Base-by-base conservation (phyloP, 371 early-diverging fungal species). In the Mortierella sp. region DNA sequence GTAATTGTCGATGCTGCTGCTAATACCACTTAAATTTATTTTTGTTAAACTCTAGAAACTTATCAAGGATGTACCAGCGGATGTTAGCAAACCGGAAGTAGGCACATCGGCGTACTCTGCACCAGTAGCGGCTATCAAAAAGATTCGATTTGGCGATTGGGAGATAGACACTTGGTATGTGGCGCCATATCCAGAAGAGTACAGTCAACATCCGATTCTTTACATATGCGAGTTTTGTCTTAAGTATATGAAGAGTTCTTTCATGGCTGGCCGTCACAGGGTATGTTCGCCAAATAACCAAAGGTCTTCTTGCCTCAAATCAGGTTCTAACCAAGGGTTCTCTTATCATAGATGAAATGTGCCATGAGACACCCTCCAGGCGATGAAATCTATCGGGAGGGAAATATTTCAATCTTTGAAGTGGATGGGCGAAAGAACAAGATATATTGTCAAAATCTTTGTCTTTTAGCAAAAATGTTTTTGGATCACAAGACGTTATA, bases 401-500 rank as follows among this genome's bases (percentile, higher is more conserved):
- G 89, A 13, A 86, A 87, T 43, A 74, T 98, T 15, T 95, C 95
- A 0, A 87, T 98, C 29, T 98, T 97, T 83, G 99, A 98, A 83
- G 94, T 98, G 9, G 99, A 98, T 78, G 98, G 98, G 3, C 83
- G 96, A 17, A 96, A 95, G 76, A 94, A 97, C 86, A 94, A 95
- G 83, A 96, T 94, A 28, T 99, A 99, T 83, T 98, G 99, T 86
- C 96, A 97, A 75, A 99, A 99, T 83, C 87, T 99, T 37, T 98
- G 99, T 68, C 88, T 99, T 26, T 82, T 99, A 6, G 95, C 98
- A 19, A 99, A 99, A 84, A 92, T 98, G 89, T 99, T 99, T 84
- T 86, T 99, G 42, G 99, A 99, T 87, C 99, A 99, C 84, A 99
- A 99, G 83, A 99, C 99, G 1, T 88, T 99, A 29, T 99, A 98